phyloP scores from a whole-genome alignment of 1,284 basidiomycete genomes.

The Cystobasidiaceae sp. region DNA sequence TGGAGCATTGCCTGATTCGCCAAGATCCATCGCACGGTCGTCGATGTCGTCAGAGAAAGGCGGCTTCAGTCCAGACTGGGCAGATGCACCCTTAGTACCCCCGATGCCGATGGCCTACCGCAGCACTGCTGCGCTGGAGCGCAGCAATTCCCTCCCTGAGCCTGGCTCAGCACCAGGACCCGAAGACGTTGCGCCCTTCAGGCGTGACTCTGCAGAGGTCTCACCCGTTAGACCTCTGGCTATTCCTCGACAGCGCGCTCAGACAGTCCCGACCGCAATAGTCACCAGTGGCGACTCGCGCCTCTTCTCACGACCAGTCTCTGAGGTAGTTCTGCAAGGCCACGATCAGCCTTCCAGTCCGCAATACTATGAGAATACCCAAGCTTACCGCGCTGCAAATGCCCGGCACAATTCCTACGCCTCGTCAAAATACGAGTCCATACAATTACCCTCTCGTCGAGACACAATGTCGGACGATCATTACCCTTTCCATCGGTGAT shows the following conservation, averaged over 20 bases:
- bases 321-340: constrained; percentile 21
- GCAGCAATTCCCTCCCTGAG: background rate
- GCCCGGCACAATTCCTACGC: constrained; percentile 25
- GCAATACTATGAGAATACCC: constrained; percentile 5
- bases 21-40: background rate
- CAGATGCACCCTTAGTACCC: background rate
- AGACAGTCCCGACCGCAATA: constrained; percentile 4
- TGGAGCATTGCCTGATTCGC: background rate
- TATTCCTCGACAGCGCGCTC: background rate
- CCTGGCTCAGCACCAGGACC: constrained; percentile 4
- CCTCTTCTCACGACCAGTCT: constrained; percentile 15
- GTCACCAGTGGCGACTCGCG: constrained; percentile 12
- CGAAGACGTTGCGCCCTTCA: constrained; percentile 3
- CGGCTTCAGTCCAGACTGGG: background rate
- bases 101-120: background rate
- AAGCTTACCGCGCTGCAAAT: background rate
- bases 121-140: background rate
- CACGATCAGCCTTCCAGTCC: background rate
- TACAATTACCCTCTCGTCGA: constrained; percentile 1
- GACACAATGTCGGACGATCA: background rate
- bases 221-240: background rate
- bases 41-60: background rate
- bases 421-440: constrained; percentile 12
- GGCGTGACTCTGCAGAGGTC: background rate
- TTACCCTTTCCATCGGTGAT: no score